Evolutionary conservation across 345 rosid genomes (phyloP), one percentile per base, ranked within the genome.

Genomic region (Eucalyptus cloeziana): DNA sequence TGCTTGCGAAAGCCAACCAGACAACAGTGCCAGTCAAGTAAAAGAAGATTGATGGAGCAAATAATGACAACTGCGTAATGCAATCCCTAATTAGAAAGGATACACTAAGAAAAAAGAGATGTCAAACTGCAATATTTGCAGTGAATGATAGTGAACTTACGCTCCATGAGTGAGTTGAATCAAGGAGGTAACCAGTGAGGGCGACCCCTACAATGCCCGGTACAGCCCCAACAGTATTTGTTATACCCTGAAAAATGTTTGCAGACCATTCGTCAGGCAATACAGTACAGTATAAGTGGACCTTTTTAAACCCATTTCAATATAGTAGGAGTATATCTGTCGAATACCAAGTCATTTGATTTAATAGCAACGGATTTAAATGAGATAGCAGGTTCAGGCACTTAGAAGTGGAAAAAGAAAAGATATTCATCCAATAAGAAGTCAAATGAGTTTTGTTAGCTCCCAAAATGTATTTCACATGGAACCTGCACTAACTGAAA

Each of bases 181-280:
- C 99, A 6, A 97, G 97, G 89, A 97, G 95, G 91, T 93, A 96
- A 86, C 99, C 98, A 17, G 99, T 96, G 86, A 97, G 93, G n/a
- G 98, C 96, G 87, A 97, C 97, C 86, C 99, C 99, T 49, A 97
- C 89, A 37, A 97, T 96, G 86, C 99, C 99, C 49, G 99, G 99
- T 58, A 96, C 92, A 8, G 99, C 99, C 85, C 99, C 99, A 14
- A 94, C 94, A 17, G 99, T 96, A 91, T 96, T 97, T 83, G 99
- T 97, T 89, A 96, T 95, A 79, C 99, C 99, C 99, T 97, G 91
- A 40, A 87, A 49, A 58, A 88, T 85, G 76, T 79, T 88, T 69
- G 49, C 86, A 87, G 31, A 56, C 71, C 86, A 14, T 40, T 13
- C 7, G 24, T 47, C 64, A 81, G 49, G 43, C 83, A 37, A 76